These are phyloP conservation scores for Aegilops umbellulata DNA, from an alignment of 176 grass and related monocot genomes.

Conservation along the genomic window DNA sequence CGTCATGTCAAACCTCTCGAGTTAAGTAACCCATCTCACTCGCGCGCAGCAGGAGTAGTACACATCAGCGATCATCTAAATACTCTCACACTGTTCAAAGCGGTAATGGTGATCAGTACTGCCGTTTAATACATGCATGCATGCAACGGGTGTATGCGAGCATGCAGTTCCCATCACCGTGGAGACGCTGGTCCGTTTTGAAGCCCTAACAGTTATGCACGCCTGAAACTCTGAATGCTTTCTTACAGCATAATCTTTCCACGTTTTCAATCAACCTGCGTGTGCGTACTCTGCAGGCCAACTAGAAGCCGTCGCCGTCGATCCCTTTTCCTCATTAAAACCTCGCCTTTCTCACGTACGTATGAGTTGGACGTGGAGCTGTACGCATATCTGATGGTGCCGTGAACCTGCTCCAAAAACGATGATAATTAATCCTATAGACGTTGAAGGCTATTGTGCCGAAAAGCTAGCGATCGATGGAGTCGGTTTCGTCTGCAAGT, in stretches of 20 bases:
- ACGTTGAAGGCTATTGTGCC: background rate
- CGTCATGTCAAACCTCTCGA: background rate
- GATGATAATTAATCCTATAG: background rate
- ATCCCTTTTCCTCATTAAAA: background rate
- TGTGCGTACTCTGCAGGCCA: background rate
- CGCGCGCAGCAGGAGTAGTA: background rate
- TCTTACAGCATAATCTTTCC: background rate
- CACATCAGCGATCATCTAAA: background rate
- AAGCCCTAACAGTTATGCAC: background rate
- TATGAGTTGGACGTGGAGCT: background rate
- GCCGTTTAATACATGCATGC: background rate
- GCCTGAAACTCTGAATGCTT: background rate
- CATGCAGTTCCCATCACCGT: background rate
- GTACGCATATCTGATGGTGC: background rate
- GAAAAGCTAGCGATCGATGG: background rate
- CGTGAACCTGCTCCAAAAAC: conserved; percentile 11
- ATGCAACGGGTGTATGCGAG: background rate
- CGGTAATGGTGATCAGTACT: background rate
- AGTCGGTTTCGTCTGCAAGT: background rate
- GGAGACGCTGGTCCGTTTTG: background rate
- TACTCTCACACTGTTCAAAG: background rate
- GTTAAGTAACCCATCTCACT: background rate
- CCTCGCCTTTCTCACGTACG: background rate
- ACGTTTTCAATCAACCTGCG: background rate
- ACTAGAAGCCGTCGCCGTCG: background rate